These are phyloP conservation scores for Diaporthe australafricana DNA, from an alignment of 2,329 filamentous ascomycete genomes.

Conservation along the genomic window DNA sequence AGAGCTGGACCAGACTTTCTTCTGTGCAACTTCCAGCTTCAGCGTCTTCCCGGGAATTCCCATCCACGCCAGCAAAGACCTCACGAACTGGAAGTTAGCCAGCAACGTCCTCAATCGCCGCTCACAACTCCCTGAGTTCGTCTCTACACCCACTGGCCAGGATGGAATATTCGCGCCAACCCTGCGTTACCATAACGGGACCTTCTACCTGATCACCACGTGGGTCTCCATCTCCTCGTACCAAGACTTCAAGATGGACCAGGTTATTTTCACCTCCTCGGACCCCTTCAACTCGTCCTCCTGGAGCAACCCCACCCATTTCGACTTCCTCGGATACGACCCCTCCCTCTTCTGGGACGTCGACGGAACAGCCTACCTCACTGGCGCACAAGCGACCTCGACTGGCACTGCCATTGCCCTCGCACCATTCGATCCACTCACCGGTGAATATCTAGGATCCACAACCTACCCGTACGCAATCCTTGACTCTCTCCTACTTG, in stretches of 20 bases:
- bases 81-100: constrained; percentile 60
- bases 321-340: constrained; percentile 56
- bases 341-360: constrained; percentile 59
- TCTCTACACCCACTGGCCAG: constrained; percentile 45
- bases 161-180: constrained; percentile 47
- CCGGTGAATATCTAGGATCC: constrained; percentile 30
- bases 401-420: constrained; percentile 37
- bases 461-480: neutral
- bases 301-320: constrained; percentile 48
- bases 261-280: constrained; percentile 33
- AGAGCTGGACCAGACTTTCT: constrained; percentile 57
- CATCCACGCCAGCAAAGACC: constrained; percentile 63
- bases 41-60: constrained; percentile 64
- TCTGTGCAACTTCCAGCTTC: constrained; percentile 64
- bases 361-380: constrained; percentile 50
- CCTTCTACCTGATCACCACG: constrained; percentile 47
- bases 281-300: constrained; percentile 41
- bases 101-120: constrained; percentile 55
- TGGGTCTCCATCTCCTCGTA: neutral
- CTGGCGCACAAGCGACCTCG: constrained; percentile 38
- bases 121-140: constrained; percentile 53
- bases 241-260: constrained; percentile 5
- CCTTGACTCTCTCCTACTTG: neutral
- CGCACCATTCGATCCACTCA: constrained; percentile 39
- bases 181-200: constrained; percentile 45